Evolutionary conservation across 495 filamentous ascomycete species (phyloP).

Genomic region (Tuber brumale): DNA sequence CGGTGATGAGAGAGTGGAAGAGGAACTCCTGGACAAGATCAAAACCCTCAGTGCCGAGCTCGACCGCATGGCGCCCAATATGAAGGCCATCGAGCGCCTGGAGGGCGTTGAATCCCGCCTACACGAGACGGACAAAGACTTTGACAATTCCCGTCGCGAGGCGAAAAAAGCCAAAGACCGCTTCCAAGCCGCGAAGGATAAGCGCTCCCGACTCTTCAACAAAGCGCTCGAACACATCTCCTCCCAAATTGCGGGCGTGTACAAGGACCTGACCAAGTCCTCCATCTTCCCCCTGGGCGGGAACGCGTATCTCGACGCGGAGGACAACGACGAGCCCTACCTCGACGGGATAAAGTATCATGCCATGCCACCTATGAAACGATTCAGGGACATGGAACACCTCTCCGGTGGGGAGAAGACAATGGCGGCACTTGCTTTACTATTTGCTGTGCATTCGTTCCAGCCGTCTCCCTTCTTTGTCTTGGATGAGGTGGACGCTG

Average conservation of each 20-base stretch:
- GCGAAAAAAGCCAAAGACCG: conserved; percentile 70
- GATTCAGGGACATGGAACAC: conserved; percentile 98
- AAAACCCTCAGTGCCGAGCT: conserved; percentile 65
- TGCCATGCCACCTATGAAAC: conserved; percentile 96
- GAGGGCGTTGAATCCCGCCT: conserved; percentile 77
- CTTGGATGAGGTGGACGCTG: conserved; percentile 95
- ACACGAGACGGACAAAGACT: conserved; percentile 78
- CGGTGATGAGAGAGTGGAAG: conserved; percentile 64
- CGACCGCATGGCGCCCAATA: conserved; percentile 90
- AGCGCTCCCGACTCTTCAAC: conserved; percentile 85
- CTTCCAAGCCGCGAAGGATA: conserved; percentile 72
- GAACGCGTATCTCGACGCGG: conserved; percentile 88
- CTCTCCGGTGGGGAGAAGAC: conserved; percentile 97
- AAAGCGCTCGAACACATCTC: conserved; percentile 92
- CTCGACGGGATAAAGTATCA: conserved; percentile 93
- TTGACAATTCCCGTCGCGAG: conserved; percentile 67
- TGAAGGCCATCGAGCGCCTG: conserved; percentile 89
- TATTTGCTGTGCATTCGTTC: conserved; percentile 93
- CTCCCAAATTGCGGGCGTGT: conserved; percentile 86
- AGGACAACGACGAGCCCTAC: conserved; percentile 81
- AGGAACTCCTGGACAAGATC: conserved; percentile 73
- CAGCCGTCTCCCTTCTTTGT: conserved; percentile 96
- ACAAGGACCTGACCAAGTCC: conserved; percentile 86
- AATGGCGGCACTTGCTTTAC: conserved; percentile 89
- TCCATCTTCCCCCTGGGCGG: conserved; percentile 57